Conservation (phyloP, 192 early-diverging fungal species). For the Coemansia interrupta region DNA sequence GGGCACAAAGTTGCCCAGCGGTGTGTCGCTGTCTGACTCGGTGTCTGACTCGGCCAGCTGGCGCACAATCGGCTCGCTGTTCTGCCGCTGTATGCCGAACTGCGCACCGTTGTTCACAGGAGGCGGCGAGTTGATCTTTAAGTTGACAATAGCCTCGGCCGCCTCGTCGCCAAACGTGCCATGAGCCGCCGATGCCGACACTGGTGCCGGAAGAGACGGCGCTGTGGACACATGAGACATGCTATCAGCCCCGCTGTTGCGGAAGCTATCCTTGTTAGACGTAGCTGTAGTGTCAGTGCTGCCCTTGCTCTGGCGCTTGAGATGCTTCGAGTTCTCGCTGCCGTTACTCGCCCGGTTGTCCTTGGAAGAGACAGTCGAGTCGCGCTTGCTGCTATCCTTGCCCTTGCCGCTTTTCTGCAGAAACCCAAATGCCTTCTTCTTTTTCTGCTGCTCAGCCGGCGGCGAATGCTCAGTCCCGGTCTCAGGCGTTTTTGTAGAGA, state of each 20-base stretch:
- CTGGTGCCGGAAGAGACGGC: slow-evolving; percentile 39
- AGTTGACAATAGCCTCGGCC: slow-evolving; percentile 40
- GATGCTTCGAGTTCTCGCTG: slow-evolving; percentile 15
- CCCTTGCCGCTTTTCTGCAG: slow-evolving; percentile 44
- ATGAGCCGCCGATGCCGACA: slow-evolving; percentile 15
- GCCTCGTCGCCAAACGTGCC: slow-evolving; percentile 49
- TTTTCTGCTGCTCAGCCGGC: slow-evolving; percentile 20
- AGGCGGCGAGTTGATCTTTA: slow-evolving; percentile 44
- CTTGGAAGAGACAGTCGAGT: slow-evolving; percentile 14
- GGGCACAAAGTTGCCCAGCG: slow-evolving; percentile 38
- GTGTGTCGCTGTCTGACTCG: slow-evolving; percentile 39
- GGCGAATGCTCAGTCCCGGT: slow-evolving; percentile 2
- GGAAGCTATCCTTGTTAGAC: slow-evolving; percentile 36
- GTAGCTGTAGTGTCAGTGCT: slow-evolving; percentile 25
- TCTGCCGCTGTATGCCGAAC: slow-evolving; percentile 16
- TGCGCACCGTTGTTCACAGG: slow-evolving; percentile 7
- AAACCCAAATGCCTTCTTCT: slow-evolving; percentile 48
- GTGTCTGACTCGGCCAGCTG: slow-evolving; percentile 43
- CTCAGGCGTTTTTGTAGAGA: slow-evolving; percentile 13
- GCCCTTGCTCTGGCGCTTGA: slow-evolving; percentile 33
- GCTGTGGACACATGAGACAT: slow-evolving; percentile 27
- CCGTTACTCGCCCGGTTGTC: slow-evolving; percentile 6
- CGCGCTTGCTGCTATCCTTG: slow-evolving; percentile 29
- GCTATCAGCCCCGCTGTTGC: slow-evolving; percentile 25
- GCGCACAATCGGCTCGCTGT: slow-evolving; percentile 5